phyloP scores from a whole-genome alignment of 352 stramenopile genomes.

The Phytophthora macrochlamydospora region DNA sequence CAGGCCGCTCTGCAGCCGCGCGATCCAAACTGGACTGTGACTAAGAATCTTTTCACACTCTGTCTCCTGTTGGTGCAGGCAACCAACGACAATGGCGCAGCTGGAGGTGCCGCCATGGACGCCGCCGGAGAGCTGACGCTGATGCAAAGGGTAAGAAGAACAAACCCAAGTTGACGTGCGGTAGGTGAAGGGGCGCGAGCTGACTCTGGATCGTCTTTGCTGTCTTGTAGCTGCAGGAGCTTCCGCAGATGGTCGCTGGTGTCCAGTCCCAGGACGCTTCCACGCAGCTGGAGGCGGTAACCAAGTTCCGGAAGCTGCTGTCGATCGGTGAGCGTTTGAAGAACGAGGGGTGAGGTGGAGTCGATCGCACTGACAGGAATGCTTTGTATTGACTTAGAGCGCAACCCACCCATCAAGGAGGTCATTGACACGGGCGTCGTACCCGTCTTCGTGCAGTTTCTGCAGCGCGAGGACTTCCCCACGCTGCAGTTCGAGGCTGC shows the following conservation, averaged over 20 bases:
- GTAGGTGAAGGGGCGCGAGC: conserved; percentile 8
- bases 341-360: neutral
- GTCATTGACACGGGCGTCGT: conserved; percentile 99
- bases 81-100: conserved; percentile 17
- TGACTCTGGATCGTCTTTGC: conserved; percentile 14
- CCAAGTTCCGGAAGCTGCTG: conserved; percentile 98
- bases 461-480: conserved; percentile 94
- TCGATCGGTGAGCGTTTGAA: conserved; percentile 90
- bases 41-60: conserved; percentile 11
- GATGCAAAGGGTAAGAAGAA: conserved; percentile 47
- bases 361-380: conserved; percentile 6
- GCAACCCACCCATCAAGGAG: conserved; percentile 99
- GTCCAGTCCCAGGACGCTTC: conserved; percentile 92
- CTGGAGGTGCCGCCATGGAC: conserved; percentile 34
- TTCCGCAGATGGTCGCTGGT: conserved; percentile 94
- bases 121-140: conserved; percentile 55
- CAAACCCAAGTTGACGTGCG: conserved; percentile 2
- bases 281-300: conserved; percentile 96
- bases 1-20: conserved; percentile 6
- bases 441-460: conserved; percentile 98
- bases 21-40: conserved; percentile 5
- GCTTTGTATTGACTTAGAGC: conserved; percentile 66
- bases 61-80: conserved; percentile 22
- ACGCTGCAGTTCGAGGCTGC: conserved; percentile 98
- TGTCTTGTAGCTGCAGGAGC: conserved; percentile 87